Evolutionary conservation across 164 flowering plant species (phyloP).

Genomic region (Aristolochia contorta): DNA sequence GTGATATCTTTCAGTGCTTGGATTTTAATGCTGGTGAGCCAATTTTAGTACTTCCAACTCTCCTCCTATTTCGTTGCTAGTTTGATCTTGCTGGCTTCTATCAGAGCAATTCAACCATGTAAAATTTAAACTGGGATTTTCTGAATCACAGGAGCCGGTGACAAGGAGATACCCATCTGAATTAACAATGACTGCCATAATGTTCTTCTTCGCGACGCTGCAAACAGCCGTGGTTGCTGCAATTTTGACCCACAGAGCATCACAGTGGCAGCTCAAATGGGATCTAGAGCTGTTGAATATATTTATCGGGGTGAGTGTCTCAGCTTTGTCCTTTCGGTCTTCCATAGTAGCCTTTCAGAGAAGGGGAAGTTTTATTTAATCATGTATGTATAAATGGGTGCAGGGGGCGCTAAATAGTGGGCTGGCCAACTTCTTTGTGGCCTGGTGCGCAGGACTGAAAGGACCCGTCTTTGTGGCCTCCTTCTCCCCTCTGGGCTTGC

Average conservation of each 20-base stretch:
- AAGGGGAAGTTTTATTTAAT: not conserved
- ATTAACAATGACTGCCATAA: conserved; percentile 13
- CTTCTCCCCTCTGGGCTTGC: conserved; percentile 7
- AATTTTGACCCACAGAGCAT: conserved; percentile 8
- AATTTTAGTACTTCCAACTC: too few relatives aligned
- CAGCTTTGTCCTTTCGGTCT: not conserved
- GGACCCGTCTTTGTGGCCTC: conserved; percentile 7
- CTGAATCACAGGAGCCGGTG: conserved; percentile 13
- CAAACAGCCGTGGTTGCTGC: conserved; percentile 14
- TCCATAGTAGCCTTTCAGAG: not conserved
- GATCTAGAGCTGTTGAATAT: conserved; percentile 17
- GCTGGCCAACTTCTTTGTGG: conserved; percentile 2
- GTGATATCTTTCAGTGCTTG: conserved; percentile 21
- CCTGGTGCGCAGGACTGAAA: conserved; percentile 9
- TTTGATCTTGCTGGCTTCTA: too few relatives aligned
- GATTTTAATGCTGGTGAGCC: conserved; percentile 22
- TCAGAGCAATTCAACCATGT: too few relatives aligned
- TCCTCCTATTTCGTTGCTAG: too few relatives aligned
- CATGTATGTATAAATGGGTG: not conserved
- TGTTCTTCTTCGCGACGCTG: conserved; percentile 17
- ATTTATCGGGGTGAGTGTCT: conserved; percentile 13
- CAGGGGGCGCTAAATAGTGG: conserved; percentile 10
- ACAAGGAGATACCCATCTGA: conserved; percentile 17
- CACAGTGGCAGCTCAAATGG: conserved; percentile 14
- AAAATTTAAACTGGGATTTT: not conserved